These are phyloP conservation scores for Nemania diffusa DNA, from an alignment of 2,329 filamentous ascomycete species.

Conservation along the genomic window DNA sequence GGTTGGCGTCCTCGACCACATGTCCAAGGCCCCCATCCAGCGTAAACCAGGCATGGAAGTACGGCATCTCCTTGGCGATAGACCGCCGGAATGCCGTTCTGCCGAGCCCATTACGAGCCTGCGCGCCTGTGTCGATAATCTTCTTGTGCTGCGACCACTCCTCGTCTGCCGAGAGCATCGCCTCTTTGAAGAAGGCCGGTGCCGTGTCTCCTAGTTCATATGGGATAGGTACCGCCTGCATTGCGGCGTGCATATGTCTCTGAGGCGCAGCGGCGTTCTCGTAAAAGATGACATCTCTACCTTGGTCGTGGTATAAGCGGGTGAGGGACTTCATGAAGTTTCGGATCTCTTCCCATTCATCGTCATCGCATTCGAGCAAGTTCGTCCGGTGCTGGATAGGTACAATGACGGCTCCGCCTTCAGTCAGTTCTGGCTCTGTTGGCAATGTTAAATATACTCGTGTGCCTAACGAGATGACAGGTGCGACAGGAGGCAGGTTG, in stretches of 20 bases:
- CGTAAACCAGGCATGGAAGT: conserved; percentile 97
- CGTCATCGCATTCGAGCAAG: conserved; percentile 96
- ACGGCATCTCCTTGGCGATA: conserved; percentile 95
- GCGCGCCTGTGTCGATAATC: conserved; percentile 85
- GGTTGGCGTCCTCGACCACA: conserved; percentile 83
- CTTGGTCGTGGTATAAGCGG: conserved; percentile 92
- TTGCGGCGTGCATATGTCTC: conserved; percentile 82
- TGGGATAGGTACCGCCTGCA: conserved; percentile 87
- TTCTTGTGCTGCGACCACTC: conserved; percentile 98
- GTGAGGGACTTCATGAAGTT: conserved; percentile 99
- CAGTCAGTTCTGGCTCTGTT: conserved; percentile 86
- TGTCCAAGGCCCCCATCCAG: conserved; percentile 93
- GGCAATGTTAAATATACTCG: conserved; percentile 88
- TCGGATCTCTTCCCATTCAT: conserved; percentile 98
- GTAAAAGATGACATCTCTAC: conserved; percentile 94
- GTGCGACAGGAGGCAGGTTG: conserved; percentile 79
- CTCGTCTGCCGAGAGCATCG: conserved; percentile 86
- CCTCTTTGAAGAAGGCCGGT: conserved; percentile 94
- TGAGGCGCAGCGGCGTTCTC: conserved; percentile 90
- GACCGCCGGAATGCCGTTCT: conserved; percentile 83
- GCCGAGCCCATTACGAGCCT: conserved; percentile 74
- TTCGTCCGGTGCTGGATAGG: conserved; percentile 89
- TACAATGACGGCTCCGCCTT: conserved; percentile 87
- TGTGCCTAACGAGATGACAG: conserved; percentile 85
- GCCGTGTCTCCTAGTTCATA: conserved; percentile 91